phyloP scores from a whole-genome alignment of 2,329 filamentous ascomycete species.

The Trichophyton simii region DNA sequence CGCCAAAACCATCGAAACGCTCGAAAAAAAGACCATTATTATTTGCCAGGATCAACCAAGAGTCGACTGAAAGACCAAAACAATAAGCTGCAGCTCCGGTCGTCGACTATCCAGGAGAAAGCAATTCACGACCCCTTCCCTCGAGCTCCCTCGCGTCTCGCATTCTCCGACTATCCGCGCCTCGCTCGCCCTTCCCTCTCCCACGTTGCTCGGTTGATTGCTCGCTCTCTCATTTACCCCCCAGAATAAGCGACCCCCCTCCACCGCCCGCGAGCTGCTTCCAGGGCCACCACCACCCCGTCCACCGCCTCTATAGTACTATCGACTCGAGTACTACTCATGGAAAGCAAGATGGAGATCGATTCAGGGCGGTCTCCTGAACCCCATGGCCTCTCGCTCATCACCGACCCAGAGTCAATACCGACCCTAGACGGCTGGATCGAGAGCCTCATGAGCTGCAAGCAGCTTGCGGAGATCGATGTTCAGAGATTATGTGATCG shows the following conservation, averaged over 20 bases:
- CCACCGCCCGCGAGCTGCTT: background rate
- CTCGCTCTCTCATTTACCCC: background rate
- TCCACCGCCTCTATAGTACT: background rate
- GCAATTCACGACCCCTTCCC: background rate
- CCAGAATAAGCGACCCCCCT: conserved; percentile 1
- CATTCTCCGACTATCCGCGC: background rate
- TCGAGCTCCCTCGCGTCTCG: background rate
- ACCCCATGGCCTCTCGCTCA: conserved; percentile 60
- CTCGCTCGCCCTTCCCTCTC: background rate
- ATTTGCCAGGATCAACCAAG: background rate
- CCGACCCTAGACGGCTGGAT: conserved; percentile 96
- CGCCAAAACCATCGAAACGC: background rate
- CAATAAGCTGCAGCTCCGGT: background rate
- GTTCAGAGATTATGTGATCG: conserved; percentile 97
- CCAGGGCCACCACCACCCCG: background rate
- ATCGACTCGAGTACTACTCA: conserved; percentile 28
- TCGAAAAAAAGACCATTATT: background rate
- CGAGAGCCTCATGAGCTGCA: conserved; percentile 95
- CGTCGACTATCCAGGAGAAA: background rate
- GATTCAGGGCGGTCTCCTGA: conserved; percentile 81
- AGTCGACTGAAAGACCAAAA: background rate
- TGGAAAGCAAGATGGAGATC: conserved; percentile 97
- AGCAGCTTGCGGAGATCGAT: conserved; percentile 88
- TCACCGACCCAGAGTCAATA: conserved; percentile 76
- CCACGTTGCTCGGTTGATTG: background rate